Evolutionary conservation across 2,329 filamentous ascomycete genomes (phyloP).

Genomic region (Bretziella fagacearum): DNA sequence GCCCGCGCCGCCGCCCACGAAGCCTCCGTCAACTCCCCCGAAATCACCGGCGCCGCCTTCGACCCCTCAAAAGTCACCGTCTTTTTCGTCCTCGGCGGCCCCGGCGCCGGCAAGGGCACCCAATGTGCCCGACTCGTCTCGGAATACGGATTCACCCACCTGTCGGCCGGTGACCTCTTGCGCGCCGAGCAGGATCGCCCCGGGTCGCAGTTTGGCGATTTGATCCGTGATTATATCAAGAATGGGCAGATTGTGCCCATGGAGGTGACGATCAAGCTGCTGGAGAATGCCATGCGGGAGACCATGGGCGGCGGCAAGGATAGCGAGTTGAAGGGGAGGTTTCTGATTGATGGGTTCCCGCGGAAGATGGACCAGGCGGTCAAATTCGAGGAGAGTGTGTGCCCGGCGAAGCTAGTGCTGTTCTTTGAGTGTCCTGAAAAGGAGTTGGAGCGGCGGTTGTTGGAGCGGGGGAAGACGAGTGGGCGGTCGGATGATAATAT

Average conservation of each 20-base stretch:
- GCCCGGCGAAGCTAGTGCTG: slow-evolving; percentile 65
- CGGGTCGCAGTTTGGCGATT: slow-evolving; percentile 73
- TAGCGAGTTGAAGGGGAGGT: slow-evolving; percentile 42
- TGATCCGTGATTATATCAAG: slow-evolving; percentile 88
- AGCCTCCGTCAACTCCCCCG: not conserved
- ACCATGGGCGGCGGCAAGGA: slow-evolving; percentile 30
- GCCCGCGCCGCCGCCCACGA: slow-evolving; percentile 9
- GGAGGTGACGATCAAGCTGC: slow-evolving; percentile 85
- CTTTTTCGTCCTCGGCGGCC: slow-evolving; percentile 88
- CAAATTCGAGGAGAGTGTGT: slow-evolving; percentile 83
- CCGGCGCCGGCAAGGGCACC: slow-evolving; percentile 90
- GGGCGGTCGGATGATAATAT: slow-evolving; percentile 86
- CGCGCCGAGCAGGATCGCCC: slow-evolving; percentile 81
- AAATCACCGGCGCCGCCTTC: slow-evolving; percentile 45
- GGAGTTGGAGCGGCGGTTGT: slow-evolving; percentile 66
- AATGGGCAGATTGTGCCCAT: slow-evolving; percentile 96
- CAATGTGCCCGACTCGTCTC: slow-evolving; percentile 79
- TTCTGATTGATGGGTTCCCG: slow-evolving; percentile 72
- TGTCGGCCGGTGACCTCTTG: slow-evolving; percentile 83
- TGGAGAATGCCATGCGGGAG: slow-evolving; percentile 82
- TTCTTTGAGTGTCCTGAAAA: slow-evolving; percentile 90
- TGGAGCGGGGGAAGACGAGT: slow-evolving; percentile 84
- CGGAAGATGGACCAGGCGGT: slow-evolving; percentile 93
- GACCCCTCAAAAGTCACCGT: slow-evolving; percentile 65
- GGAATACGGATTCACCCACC: slow-evolving; percentile 80